phyloP scores from a whole-genome alignment of 1,139 yeast genomes.

The Zygoascus meyerae region DNA sequence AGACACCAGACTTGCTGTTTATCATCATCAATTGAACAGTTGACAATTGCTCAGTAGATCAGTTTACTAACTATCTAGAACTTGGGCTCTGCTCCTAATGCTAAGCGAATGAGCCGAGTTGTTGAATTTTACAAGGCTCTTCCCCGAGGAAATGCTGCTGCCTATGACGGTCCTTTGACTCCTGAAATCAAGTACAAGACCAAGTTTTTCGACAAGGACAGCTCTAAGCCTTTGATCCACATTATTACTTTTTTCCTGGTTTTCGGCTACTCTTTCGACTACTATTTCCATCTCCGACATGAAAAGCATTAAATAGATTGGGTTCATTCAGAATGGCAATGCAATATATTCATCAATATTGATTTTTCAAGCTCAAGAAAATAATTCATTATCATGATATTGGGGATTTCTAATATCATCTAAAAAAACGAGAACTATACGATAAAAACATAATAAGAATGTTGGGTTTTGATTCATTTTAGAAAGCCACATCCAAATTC shows the following conservation, averaged over 20 bases:
- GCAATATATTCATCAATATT: neutral
- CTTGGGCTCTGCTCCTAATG: constrained; percentile 92
- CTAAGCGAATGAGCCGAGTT: constrained; percentile 93
- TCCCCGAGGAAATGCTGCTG: constrained; percentile 89
- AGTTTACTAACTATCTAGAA: constrained; percentile 41
- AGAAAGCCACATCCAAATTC: neutral
- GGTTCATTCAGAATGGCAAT: neutral
- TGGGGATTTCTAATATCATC: too few species aligned
- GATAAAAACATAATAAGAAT: too few species aligned
- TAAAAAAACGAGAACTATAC: too few species aligned
- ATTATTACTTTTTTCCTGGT: constrained; percentile 63
- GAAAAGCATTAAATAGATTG: constrained; percentile 18
- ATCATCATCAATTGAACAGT: too few species aligned
- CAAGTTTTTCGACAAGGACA: constrained; percentile 64
- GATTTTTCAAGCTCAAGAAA: too few species aligned
- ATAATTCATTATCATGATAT: too few species aligned
- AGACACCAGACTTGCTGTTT: too few species aligned
- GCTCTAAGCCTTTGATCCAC: constrained; percentile 73
- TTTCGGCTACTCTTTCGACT: constrained; percentile 88
- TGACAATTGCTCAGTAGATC: neutral
- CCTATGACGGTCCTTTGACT: constrained; percentile 57
- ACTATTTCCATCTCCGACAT: constrained; percentile 80
- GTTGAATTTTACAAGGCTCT: constrained; percentile 92
- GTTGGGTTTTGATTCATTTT: neutral
- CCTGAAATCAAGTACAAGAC: constrained; percentile 61